Evolutionary conservation across 345 rosid species (phyloP).

Genomic region (Reutealis trisperma): DNA sequence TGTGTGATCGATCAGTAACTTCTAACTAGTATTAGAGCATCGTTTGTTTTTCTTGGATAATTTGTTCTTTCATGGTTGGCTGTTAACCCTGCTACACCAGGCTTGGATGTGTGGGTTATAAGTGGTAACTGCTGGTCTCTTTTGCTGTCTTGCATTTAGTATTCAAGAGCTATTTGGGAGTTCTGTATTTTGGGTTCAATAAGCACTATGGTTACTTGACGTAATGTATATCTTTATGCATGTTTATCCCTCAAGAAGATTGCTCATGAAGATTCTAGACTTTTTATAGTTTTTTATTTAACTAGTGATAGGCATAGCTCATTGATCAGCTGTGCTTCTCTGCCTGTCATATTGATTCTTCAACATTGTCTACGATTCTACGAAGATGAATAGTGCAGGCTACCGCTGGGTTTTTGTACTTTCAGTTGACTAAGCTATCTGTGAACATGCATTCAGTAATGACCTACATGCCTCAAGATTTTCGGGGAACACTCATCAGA

Average conservation of each 20-base stretch:
- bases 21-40: not conserved
- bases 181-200: not conserved
- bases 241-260: not conserved
- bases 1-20: not conserved
- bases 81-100: not conserved
- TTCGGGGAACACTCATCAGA: constrained; percentile 82
- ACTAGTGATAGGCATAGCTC: not conserved
- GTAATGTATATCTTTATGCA: not conserved
- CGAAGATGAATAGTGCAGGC: not conserved
- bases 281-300: too few species aligned
- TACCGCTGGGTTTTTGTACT: not conserved
- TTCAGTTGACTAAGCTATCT: not conserved
- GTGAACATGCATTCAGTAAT: constrained; percentile 59
- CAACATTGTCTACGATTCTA: not conserved
- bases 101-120: not conserved
- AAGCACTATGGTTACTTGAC: not conserved
- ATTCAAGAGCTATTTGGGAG: not conserved
- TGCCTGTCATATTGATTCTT: not conserved
- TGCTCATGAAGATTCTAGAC: not conserved
- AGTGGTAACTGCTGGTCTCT: not conserved
- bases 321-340: not conserved
- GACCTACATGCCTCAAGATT: constrained; percentile 99
- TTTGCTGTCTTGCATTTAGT: not conserved
- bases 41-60: not conserved
- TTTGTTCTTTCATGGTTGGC: not conserved